Evolutionary conservation across 192 early-diverging fungal genomes (phyloP), one percentile per base, ranked within the genome.

Genomic region (Chytriomyces confervae): DNA sequence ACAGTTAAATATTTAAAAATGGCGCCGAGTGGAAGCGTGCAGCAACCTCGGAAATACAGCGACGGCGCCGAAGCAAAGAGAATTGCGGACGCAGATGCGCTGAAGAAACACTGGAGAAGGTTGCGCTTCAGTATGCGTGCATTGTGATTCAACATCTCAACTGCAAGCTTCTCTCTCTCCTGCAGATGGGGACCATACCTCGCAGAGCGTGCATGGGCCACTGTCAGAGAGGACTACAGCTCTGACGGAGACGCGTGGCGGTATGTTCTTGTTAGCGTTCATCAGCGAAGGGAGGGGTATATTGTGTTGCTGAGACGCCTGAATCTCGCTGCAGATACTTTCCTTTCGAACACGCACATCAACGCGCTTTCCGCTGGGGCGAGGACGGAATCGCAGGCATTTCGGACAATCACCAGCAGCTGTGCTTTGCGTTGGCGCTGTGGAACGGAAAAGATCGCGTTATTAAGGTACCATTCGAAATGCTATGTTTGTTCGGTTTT

Each of bases 321-420:
- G 5, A 20, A 20, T 57, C 16, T 57, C 16, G 20, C 20, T 20
- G 20, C 53, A 57, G 53, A 50, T 61, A 73, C 53, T 77, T 77
- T 27, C 79, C 79, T 2, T 81, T 77, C 64, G 61, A 67, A 20
- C 66, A 81, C 23, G 43, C 73, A 10, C 46, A 74, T 43, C 20
- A 11, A 5, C 45, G 75, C 48, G 66, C 69, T 7, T 76, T 71
- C 47, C 50, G 74, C 5, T 76, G 74, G 75, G 75, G 74, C 16
- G 69, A 77, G 47, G 66, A 80, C 67, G 81, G 81, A n/a, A 75
- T 82, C 27, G 81, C 77, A 11, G 81, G 81, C 24, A 64, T 82
- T 20, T 79, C 60, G 8, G 81, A 82, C 64, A 79, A 82, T 61
- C 81, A 82, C 53, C 77, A 79, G 61, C 50, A 18, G 7, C 7